phyloP scores from a whole-genome alignment of 2,329 filamentous ascomycete genomes.

The Colletotrichum paranaense region DNA sequence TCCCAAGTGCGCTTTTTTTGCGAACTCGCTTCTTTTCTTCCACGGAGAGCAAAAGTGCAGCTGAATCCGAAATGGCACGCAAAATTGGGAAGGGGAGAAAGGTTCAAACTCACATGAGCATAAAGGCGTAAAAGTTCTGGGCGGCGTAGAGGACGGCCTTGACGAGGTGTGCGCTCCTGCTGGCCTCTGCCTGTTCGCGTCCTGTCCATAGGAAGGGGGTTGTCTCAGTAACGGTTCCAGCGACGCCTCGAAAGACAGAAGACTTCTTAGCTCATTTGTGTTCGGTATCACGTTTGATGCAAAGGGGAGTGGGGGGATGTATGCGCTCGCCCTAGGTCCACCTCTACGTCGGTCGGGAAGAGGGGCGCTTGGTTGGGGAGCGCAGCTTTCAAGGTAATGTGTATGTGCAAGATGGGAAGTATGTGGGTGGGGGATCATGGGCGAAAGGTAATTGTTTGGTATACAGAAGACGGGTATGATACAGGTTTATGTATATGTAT shows the following conservation, averaged over 20 bases:
- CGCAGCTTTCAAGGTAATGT: slow-evolving; percentile 17
- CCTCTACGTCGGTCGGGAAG: slow-evolving; percentile 22
- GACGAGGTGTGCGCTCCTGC: slow-evolving; percentile 78
- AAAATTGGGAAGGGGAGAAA: too few relatives aligned
- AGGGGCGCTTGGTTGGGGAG: slow-evolving; percentile 19
- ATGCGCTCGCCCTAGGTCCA: slow-evolving; percentile 28
- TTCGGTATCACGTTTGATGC: slow-evolving; percentile 8
- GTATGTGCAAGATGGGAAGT: slow-evolving; percentile 21
- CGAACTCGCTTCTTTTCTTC: too few relatives aligned
- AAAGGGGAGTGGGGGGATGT: neutral
- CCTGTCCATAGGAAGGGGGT: slow-evolving; percentile 77
- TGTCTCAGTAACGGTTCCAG: slow-evolving; percentile 68
- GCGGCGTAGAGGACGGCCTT: slow-evolving; percentile 88
- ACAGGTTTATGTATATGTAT: neutral
- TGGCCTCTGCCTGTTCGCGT: slow-evolving; percentile 71
- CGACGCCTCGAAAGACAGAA: slow-evolving; percentile 38
- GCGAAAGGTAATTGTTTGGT: neutral
- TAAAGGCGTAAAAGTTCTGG: slow-evolving; percentile 98
- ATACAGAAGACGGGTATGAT: neutral
- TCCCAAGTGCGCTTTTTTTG: too few relatives aligned
- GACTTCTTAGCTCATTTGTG: slow-evolving; percentile 37
- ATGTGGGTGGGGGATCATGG: neutral
- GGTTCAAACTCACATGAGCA: slow-evolving; percentile 98
- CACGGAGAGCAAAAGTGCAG: too few relatives aligned
- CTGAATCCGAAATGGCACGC: neutral